phyloP scores from a whole-genome alignment of 176 grass and related monocot species.

The Musa troglodytarum region DNA sequence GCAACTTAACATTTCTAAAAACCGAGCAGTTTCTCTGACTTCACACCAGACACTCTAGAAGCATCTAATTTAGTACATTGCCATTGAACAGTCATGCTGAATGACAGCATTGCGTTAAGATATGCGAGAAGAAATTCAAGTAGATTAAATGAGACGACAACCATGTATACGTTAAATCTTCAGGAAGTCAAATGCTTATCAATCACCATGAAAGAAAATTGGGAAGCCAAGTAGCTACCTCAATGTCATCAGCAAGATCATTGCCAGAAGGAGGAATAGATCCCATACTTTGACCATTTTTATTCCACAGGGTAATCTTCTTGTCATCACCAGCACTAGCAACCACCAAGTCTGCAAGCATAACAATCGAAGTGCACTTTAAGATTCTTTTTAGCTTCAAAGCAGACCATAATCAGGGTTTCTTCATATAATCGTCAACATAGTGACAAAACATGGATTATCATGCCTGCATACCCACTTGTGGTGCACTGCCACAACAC shows the following conservation, averaged over 20 bases:
- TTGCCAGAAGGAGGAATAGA: conserved; percentile 60
- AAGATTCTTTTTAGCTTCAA: conserved; percentile 1
- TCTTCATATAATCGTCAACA: background rate
- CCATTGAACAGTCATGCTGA: background rate
- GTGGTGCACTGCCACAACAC: background rate
- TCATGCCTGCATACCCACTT: background rate
- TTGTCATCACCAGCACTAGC: conserved; percentile 97
- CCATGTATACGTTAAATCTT: background rate
- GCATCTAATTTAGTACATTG: background rate
- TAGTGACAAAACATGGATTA: background rate
- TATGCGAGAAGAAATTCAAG: background rate
- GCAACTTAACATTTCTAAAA: no score
- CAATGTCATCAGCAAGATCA: conserved; percentile 71
- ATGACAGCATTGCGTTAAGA: no score
- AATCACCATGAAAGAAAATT: background rate
- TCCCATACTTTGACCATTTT: conserved; percentile 72
- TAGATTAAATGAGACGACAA: background rate
- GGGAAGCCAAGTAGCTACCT: conserved; percentile 31
- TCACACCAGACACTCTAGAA: background rate
- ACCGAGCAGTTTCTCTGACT: background rate
- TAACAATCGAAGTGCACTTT: conserved; percentile 11
- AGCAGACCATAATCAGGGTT: background rate
- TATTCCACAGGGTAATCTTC: conserved; percentile 92
- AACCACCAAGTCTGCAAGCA: conserved; percentile 72
- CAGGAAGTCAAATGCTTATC: background rate